phyloP scores from a whole-genome alignment of 1,284 basidiomycete genomes.

The Spongispora temasekensis region DNA sequence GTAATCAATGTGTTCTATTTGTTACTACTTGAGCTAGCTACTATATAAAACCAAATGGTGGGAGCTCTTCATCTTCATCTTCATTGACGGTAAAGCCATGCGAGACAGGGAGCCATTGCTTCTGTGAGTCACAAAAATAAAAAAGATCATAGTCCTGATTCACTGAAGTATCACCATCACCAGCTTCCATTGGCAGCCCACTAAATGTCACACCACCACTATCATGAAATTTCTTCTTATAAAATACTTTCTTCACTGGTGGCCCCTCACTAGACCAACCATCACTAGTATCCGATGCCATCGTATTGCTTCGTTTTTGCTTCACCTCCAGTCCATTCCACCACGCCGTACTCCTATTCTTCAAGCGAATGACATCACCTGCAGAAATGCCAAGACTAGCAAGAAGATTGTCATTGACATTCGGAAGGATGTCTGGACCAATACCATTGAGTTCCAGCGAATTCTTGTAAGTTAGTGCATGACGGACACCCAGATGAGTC shows the following conservation, averaged over 20 bases:
- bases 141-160: not conserved
- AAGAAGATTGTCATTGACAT: not conserved
- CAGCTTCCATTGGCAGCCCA: not conserved
- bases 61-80: not conserved
- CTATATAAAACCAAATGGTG: too few species aligned
- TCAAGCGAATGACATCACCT: slow-evolving; percentile 17
- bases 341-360: slow-evolving; percentile 14
- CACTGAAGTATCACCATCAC: not conserved
- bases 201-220: not conserved
- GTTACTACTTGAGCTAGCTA: too few species aligned
- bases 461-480: not conserved
- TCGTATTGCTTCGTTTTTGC: slow-evolving; percentile 2
- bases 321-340: slow-evolving; percentile 18
- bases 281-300: not conserved
- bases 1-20: too few species aligned
- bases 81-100: not conserved
- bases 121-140: slow-evolving; percentile 1
- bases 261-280: not conserved
- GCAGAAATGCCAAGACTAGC: not conserved
- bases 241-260: not conserved
- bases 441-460: not conserved
- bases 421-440: not conserved
- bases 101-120: not conserved
- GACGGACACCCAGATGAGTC: not conserved
- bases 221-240: not conserved